Conservation (phyloP, 2,329 filamentous ascomycete species). For the Hyphodiscus sp. region DNA sequence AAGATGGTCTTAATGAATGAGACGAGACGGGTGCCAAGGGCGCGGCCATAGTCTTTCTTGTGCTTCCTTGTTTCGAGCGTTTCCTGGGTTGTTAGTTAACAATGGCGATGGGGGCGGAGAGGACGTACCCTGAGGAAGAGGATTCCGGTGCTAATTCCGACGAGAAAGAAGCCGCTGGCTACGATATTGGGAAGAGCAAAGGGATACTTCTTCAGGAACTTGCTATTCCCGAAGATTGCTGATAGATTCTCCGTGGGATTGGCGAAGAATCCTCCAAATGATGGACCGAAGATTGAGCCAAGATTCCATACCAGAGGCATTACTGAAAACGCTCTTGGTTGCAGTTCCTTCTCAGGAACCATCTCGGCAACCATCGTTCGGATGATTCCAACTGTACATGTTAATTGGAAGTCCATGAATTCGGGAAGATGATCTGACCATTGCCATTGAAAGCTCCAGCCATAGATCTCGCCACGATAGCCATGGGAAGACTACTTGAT, state of each 20-base stretch:
- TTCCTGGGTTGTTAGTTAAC: slow-evolving; percentile 46
- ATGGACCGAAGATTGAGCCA: slow-evolving; percentile 81
- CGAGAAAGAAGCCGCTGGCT: slow-evolving; percentile 66
- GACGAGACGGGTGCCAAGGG: slow-evolving; percentile 62
- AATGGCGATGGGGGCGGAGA: not conserved
- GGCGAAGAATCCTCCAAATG: slow-evolving; percentile 80
- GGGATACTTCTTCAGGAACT: slow-evolving; percentile 69
- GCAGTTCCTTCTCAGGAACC: slow-evolving; percentile 78
- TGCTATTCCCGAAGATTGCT: slow-evolving; percentile 56
- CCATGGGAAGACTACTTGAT: slow-evolving; percentile 71
- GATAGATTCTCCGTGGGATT: slow-evolving; percentile 73
- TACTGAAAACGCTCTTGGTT: slow-evolving; percentile 82
- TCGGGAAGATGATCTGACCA: slow-evolving; percentile 34
- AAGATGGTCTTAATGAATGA: slow-evolving; percentile 26
- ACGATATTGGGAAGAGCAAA: slow-evolving; percentile 82
- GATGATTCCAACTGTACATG: slow-evolving; percentile 68
- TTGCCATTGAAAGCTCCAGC: slow-evolving; percentile 85
- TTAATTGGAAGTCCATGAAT: slow-evolving; percentile 15
- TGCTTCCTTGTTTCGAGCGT: slow-evolving; percentile 68
- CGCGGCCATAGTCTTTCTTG: slow-evolving; percentile 66
- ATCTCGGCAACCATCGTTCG: slow-evolving; percentile 89
- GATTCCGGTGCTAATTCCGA: slow-evolving; percentile 66
- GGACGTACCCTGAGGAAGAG: slow-evolving; percentile 65
- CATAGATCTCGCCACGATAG: slow-evolving; percentile 69
- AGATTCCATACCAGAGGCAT: slow-evolving; percentile 92